Base-by-base conservation (phyloP, 495 filamentous ascomycete species). In the Aspergillus sclerotiicarbonarius region DNA sequence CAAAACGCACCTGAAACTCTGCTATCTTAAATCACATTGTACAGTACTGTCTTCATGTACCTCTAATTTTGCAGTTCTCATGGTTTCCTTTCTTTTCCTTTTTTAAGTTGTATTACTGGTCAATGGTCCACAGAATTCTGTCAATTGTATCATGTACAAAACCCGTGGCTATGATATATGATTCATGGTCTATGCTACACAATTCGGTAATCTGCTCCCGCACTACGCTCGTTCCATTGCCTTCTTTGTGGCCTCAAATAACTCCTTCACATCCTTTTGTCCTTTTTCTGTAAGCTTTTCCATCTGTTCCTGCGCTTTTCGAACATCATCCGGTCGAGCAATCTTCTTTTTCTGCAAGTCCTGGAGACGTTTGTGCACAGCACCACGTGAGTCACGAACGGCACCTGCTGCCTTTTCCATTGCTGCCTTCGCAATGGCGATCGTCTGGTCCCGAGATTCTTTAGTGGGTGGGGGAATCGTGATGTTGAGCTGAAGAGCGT, bases 201-300 rank as follows among this genome's bases (percentile, higher is more conserved):
- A 31, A 35, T 15, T 44, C 30, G 21, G 32, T 7, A 30, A 54
- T 16, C 12, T 49, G 20, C 9, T 30, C 18, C 45, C 29, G 21
- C 16, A 44, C 68, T 41, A 79, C 47, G 53, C 62, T 44, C 76
- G 71, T 60, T 85, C 82, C 67, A 87, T 69, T 13, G 71, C 76
- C 73, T 84, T 87, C 69, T 82, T 80, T 10, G 81, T 80, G 29
- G 76, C 76, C 61, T 93, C 90, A 67, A 90, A 87, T 32, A 83
- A 71, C 56, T 78, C 80, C 71, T 87, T 87, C 15, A 92, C 82
- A 58, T 85, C 86, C 57, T 76, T 81, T 63, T 84, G 80, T 51
- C 82, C 80, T 66, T 85, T 85, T 58, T 92, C 87, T 37, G 89
- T 84, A 55, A 89, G 62, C 74, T 90, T 90, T 64, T 91, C 87